Evolutionary conservation across 1,284 basidiomycete genomes (phyloP).

Genomic region (Xerocomus amazonicus): DNA sequence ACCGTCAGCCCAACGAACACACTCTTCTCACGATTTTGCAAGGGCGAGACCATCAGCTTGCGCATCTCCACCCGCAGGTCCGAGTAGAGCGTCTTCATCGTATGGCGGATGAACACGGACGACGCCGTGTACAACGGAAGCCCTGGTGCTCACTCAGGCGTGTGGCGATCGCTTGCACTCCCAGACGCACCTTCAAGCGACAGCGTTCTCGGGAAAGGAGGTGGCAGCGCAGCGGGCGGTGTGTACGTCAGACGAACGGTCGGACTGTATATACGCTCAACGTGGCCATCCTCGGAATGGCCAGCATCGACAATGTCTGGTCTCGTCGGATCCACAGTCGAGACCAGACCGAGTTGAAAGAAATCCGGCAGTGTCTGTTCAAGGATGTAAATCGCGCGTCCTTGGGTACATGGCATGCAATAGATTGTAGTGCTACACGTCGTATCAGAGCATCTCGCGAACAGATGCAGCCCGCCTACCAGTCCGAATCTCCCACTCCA

Average conservation of each 20-base stretch:
- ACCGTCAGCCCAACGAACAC: slow-evolving; percentile 54
- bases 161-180: neutral
- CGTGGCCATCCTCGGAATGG: slow-evolving; percentile 23
- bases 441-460: slow-evolving; percentile 31
- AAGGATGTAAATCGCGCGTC: slow-evolving; percentile 66
- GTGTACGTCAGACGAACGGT: slow-evolving; percentile 57
- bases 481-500: slow-evolving; percentile 67
- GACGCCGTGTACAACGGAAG: slow-evolving; percentile 68
- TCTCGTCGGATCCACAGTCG: slow-evolving; percentile 44
- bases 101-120: slow-evolving; percentile 64
- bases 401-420: slow-evolving; percentile 33
- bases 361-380: slow-evolving; percentile 70
- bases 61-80: slow-evolving; percentile 56
- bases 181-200: slow-evolving; percentile 60
- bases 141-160: slow-evolving; percentile 40
- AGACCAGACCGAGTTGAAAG: slow-evolving; percentile 63
- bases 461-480: slow-evolving; percentile 37
- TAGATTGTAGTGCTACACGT: slow-evolving; percentile 11
- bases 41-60: slow-evolving; percentile 40
- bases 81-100: slow-evolving; percentile 69
- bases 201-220: slow-evolving; percentile 65
- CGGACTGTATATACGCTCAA: slow-evolving; percentile 53
- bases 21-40: slow-evolving; percentile 45
- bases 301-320: too few relatives aligned
- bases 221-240: slow-evolving; percentile 59